Percentiles rank a stretch among this genome's conserved stretches.
These are phyloP conservation scores for Lepraria neglecta DNA, from an alignment of 495 filamentous ascomycete genomes.

Conservation along the genomic window DNA sequence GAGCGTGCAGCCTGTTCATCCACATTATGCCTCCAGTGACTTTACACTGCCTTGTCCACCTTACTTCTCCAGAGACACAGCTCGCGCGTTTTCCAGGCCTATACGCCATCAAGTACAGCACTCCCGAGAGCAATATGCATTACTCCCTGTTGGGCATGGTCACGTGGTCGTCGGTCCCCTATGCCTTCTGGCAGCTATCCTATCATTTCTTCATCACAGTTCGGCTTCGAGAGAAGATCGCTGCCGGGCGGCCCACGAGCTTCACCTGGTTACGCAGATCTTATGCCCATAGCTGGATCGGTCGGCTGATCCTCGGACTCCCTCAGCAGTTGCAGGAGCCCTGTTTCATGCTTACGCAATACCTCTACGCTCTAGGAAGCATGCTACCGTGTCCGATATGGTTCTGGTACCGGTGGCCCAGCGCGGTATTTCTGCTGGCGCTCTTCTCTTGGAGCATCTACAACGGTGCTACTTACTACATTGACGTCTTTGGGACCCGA, in stretches of 20 bases:
- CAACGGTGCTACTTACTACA: conserved; percentile 95
- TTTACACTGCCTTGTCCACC: conserved; percentile 84
- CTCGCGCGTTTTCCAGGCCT: conserved; percentile 76
- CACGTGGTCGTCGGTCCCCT: conserved; percentile 86
- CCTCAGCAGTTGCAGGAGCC: conserved; percentile 72
- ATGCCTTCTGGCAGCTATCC: conserved; percentile 80
- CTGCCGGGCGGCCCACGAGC: conserved; percentile 87
- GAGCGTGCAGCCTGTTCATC: conserved; percentile 68
- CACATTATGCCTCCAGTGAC: conserved; percentile 97
- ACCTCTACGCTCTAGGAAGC: conserved; percentile 77
- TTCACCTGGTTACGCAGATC: conserved; percentile 95
- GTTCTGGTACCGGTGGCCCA: conserved; percentile 86
- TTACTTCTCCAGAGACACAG: conserved; percentile 59
- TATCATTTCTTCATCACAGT: conserved; percentile 95
- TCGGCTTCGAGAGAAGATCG: conserved; percentile 85
- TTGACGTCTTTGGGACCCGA: conserved; percentile 91
- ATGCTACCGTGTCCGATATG: conserved; percentile 93
- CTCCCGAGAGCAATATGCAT: conserved; percentile 61
- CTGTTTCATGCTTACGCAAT: conserved; percentile 95
- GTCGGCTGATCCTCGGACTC: conserved; percentile 71
- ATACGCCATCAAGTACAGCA: conserved; percentile 69
- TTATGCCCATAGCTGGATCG: conserved; percentile 82
- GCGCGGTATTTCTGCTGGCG: conserved; percentile 63
- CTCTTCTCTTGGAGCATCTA: conserved; percentile 89
- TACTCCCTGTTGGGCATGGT: conserved; percentile 83